A percentile compares a stretch with the other conserved stretches of the same genome.
These are phyloP conservation scores for Podaxis pistillaris DNA, from an alignment of 768 basidiomycete genomes.

Conservation along the genomic window DNA sequence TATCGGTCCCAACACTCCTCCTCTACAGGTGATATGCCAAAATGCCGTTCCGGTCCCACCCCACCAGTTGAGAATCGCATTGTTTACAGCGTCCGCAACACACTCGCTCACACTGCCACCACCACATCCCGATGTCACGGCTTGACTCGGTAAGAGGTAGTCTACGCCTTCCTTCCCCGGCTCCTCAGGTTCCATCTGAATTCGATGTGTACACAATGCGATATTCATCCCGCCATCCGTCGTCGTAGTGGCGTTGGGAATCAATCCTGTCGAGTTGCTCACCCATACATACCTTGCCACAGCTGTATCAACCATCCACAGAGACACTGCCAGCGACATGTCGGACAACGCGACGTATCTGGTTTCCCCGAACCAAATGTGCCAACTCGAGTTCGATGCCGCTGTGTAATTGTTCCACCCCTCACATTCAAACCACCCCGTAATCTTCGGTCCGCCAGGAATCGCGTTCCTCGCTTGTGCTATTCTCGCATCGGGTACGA, in stretches of 20 bases:
- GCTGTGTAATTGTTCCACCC: constrained; percentile 13
- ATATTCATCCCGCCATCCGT: constrained; percentile 18
- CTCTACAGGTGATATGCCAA: constrained; percentile 19
- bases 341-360: background rate
- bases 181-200: constrained; percentile 10
- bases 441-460: constrained; percentile 13
- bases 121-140: constrained; percentile 16
- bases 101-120: constrained; percentile 11
- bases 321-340: constrained; percentile 9
- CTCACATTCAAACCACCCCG: constrained; percentile 13
- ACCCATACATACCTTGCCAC: constrained; percentile 14
- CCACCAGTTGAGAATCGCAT: constrained; percentile 22
- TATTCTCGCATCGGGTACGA: constrained; percentile 16
- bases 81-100: constrained; percentile 20
- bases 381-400: background rate
- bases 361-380: background rate
- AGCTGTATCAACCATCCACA: constrained; percentile 11
- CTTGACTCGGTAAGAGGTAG: background rate
- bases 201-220: constrained; percentile 14
- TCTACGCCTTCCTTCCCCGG: background rate
- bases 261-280: constrained; percentile 14
- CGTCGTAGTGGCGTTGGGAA: constrained; percentile 16
- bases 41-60: constrained; percentile 18
- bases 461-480: constrained; percentile 5
- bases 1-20: constrained; percentile 20